A percentile compares a stretch with the other conserved stretches of the same genome.
Conservation (phyloP, 1,139 yeast genomes). For the Blastobotrys capitulatus region DNA sequence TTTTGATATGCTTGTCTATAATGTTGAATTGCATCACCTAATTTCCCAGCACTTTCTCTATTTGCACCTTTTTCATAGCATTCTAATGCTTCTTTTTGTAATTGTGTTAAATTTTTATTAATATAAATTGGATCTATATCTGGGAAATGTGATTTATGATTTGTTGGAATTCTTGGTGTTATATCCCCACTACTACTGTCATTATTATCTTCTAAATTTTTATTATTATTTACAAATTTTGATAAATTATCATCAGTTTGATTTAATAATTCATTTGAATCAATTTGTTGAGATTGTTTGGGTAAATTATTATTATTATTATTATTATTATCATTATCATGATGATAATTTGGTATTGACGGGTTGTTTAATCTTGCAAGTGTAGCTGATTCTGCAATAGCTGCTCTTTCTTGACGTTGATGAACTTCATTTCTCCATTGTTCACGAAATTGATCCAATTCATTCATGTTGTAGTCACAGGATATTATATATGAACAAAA, state of each 20-base stretch:
- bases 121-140: constrained; percentile 13
- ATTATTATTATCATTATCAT: background rate
- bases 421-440: constrained; percentile 15
- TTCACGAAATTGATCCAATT: constrained; percentile 14
- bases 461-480: too few relatives aligned
- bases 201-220: background rate
- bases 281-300: too few relatives aligned
- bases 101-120: constrained; percentile 16
- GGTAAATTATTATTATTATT: background rate
- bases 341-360: too few relatives aligned
- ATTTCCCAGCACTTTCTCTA: constrained; percentile 65
- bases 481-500: too few relatives aligned
- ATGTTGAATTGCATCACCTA: constrained; percentile 72
- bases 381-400: background rate
- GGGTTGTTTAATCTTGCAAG: background rate
- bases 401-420: constrained; percentile 5
- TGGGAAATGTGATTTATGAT: constrained; percentile 2
- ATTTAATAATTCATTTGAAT: too few relatives aligned
- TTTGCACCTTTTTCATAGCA: constrained; percentile 66
- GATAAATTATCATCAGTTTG: constrained; percentile 1
- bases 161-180: background rate
- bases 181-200: background rate
- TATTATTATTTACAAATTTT: background rate
- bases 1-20: constrained; percentile 66
- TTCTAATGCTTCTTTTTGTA: constrained; percentile 44